Percentiles rank a stretch among this genome's conserved stretches.
These are phyloP conservation scores for Cryomyces antarcticus DNA, from an alignment of 495 filamentous ascomycete genomes.

Conservation along the genomic window DNA sequence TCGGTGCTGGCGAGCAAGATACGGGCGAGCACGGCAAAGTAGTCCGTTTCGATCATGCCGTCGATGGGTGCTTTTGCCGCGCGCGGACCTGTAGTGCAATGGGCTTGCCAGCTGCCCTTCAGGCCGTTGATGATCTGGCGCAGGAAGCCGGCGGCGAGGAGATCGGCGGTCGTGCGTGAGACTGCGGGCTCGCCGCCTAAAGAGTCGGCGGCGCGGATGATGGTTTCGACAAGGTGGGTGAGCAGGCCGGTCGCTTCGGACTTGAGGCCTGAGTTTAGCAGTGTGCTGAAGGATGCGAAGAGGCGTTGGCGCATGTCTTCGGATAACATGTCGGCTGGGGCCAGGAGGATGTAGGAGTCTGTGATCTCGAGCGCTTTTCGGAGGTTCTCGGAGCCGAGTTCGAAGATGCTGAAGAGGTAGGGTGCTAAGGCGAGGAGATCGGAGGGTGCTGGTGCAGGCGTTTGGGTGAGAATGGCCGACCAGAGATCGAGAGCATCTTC, in stretches of 20 bases:
- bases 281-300: constrained; percentile 34
- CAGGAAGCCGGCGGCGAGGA: constrained; percentile 49
- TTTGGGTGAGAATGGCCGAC: constrained; percentile 54
- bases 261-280: constrained; percentile 34
- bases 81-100: constrained; percentile 60
- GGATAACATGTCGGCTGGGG: constrained; percentile 52
- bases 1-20: constrained; percentile 48
- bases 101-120: constrained; percentile 45
- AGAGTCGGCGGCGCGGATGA: constrained; percentile 47
- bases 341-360: constrained; percentile 61
- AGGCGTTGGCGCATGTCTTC: constrained; percentile 36
- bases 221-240: constrained; percentile 43
- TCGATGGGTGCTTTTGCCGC: constrained; percentile 39
- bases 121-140: constrained; percentile 47
- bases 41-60: constrained; percentile 55
- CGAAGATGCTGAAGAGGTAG: constrained; percentile 48
- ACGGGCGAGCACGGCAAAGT: constrained; percentile 64
- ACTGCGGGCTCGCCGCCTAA: constrained; percentile 48
- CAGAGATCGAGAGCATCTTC: constrained; percentile 87
- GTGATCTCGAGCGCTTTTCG: constrained; percentile 49
- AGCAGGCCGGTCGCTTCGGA: constrained; percentile 46
- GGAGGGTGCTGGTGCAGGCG: constrained; percentile 35
- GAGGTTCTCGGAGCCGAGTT: constrained; percentile 47
- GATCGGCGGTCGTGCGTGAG: constrained; percentile 36
- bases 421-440: constrained; percentile 48